Evolutionary conservation across 2,329 filamentous ascomycete species (phyloP), one percentile per base, ranked within the genome.

Genomic region (Alternaria tenuissima): DNA sequence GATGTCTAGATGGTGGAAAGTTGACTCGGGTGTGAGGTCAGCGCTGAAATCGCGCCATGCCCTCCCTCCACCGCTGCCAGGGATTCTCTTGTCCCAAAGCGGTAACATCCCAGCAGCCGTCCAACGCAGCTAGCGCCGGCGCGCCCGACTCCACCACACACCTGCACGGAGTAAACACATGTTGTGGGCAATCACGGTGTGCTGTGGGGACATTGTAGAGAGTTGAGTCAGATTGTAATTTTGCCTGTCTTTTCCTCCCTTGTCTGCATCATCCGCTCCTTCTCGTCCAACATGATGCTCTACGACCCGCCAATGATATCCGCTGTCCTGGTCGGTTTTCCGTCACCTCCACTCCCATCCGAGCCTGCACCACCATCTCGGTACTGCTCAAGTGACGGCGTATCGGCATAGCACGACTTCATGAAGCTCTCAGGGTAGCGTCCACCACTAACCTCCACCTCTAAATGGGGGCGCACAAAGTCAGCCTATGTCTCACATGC

Each of bases 401-500:
- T 81, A 55, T 81, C 79, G 18, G 76, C 79, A 64, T 79, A 82
- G 28, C 74, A 70, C 24, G 62, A 53, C 8, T 58, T 52, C 52
- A 76, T 69, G 38, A 78, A 76, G 0, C 42, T 62, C 55, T 80
- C 78, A 6, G 80, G 78, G 55, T 83, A 83, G 42, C 81, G 71
- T 24, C 26, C 54, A 6, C 81, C 81, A 30, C 55, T 44, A 11
- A 79, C 65, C 59, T 83, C 86, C 0, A 84, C 86, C 38, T 66
- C 64, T 30, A 30, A 30, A 30, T 5, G 28, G 9, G 28, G 9
- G 28, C 11, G 11, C 11, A 30, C 28, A 30, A 30, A 30, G 28
- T 30, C 28, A 30, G 28, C 11, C 11, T 11, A 30, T 30, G 28
- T 30, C 28, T 30, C 28, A 30, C 28, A 30, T 11, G 28, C 28